These are phyloP conservation scores for Leishmania martiniquensis DNA, from an alignment of 208 protist genomes.

Conservation along the genomic window DNA sequence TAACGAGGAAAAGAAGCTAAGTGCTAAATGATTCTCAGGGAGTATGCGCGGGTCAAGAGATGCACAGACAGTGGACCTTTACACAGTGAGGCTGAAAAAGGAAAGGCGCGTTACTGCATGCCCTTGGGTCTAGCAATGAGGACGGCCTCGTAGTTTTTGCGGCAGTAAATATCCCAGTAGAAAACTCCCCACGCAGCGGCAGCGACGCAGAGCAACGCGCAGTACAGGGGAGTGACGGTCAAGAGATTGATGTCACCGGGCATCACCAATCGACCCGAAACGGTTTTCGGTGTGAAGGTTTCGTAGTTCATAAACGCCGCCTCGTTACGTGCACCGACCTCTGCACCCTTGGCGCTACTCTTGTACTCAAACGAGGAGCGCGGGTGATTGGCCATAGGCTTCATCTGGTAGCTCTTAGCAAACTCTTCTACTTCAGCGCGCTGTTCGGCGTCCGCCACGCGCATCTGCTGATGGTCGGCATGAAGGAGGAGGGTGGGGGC, in stretches of 20 bases:
- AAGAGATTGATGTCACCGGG: slow-evolving; percentile 80
- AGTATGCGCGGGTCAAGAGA: not conserved
- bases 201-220: slow-evolving; percentile 53
- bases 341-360: slow-evolving; percentile 76
- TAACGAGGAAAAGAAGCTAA: slow-evolving; percentile 10
- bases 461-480: slow-evolving; percentile 27
- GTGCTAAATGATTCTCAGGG: slow-evolving; percentile 11
- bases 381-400: slow-evolving; percentile 61
- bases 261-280: slow-evolving; percentile 69
- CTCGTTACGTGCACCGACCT: slow-evolving; percentile 89
- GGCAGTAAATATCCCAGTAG: slow-evolving; percentile 89
- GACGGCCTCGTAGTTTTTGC: slow-evolving; percentile 79
- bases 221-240: slow-evolving; percentile 77
- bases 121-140: slow-evolving; percentile 71
- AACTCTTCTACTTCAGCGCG: slow-evolving; percentile 38
- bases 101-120: slow-evolving; percentile 26
- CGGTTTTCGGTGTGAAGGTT: slow-evolving; percentile 48
- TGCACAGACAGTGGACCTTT: not conserved
- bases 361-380: slow-evolving; percentile 77
- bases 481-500: slow-evolving; percentile 31
- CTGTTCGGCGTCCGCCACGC: slow-evolving; percentile 34
- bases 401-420: slow-evolving; percentile 59
- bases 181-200: slow-evolving; percentile 79
- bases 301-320: slow-evolving; percentile 89
- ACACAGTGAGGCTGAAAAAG: slow-evolving; percentile 4